Evolutionary conservation across 176 grass and related monocot genomes (phyloP).

Genomic region (Poa pratensis): DNA sequence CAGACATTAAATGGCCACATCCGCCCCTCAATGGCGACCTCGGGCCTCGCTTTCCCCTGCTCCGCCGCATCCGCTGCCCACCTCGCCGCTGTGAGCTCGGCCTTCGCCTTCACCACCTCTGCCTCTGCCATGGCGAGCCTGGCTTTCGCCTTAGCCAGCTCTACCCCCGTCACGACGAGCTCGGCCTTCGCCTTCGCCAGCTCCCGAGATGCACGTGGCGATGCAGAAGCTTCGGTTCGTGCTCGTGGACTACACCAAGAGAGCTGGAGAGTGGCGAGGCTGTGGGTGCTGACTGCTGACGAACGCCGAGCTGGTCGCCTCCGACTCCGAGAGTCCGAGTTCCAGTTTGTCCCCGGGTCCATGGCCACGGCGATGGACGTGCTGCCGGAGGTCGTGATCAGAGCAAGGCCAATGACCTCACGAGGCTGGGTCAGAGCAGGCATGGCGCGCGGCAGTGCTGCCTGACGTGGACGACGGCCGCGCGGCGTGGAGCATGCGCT

Average conservation of each 20-base stretch:
- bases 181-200: background rate
- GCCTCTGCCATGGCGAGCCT: background rate
- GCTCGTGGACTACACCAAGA: slow-evolving; percentile 42
- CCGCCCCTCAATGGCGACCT: too few species aligned
- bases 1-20: too few species aligned
- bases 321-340: slow-evolving; percentile 44
- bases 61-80: too few species aligned
- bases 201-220: slow-evolving; percentile 76
- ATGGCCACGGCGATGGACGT: slow-evolving; percentile 65
- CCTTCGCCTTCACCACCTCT: background rate
- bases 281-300: slow-evolving; percentile 61
- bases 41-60: too few species aligned
- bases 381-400: slow-evolving; percentile 32
- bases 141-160: background rate
- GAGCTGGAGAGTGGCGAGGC: slow-evolving; percentile 38
- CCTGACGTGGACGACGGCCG: slow-evolving; percentile 46
- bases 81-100: background rate
- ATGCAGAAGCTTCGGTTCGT: slow-evolving; percentile 72
- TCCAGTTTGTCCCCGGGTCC: slow-evolving; percentile 57
- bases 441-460: slow-evolving; percentile 50
- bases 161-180: background rate
- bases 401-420: slow-evolving; percentile 52
- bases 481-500: slow-evolving; percentile 47
- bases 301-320: slow-evolving; percentile 57
- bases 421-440: slow-evolving; percentile 45